Base-by-base conservation (phyloP, 495 filamentous ascomycete genomes). In the Penicillium herquei region DNA sequence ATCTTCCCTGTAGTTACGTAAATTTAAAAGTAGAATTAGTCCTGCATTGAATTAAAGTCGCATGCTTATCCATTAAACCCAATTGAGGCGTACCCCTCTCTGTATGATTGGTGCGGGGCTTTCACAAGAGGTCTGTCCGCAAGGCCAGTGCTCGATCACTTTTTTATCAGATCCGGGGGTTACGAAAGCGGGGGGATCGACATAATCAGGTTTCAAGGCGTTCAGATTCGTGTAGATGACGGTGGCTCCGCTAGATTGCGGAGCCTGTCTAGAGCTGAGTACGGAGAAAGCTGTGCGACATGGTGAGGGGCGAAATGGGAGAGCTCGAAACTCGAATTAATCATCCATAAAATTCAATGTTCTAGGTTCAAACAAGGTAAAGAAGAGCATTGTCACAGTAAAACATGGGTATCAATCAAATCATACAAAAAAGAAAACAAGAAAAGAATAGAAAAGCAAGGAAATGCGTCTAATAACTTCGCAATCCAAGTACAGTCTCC, bases 81-180 rank as follows among this genome's bases (percentile, higher is more conserved):
- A 37, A 10, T 37, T 37, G 2, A 37, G 34, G 34, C 34, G 8
- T 37, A 13, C 34, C 34, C 34, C 34, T 6, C 21, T 45, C 26
- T 12, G 4, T 39, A n/a, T 54, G 32, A 58, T 58, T 58, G 56
- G 56, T 37, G 47, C 50, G 34, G 34, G 49, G 33, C 32, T 31
- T 33, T 16, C 10, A 31, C 18, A 41, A 39, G 49, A 26, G 49
- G 49, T 41, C 35, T 51, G 37, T 51, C 49, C 49, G 11, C 49
- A 17, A 41, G 35, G 33, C n/a, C 32, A 35, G 32, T 37, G 46
- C 34, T 16, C 35, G 49, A 14, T 13, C 43, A 46, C 17, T 51
- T 21, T 13, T 13, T 6, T 51, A 39, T 51, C 34, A 30, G 49
- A 51, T 51, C 34, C 18, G 35, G 17, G 35, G 34, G 30, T 11